These are phyloP conservation scores for Taphrina populina DNA, from an alignment of 1,139 yeast species.

Conservation along the genomic window DNA sequence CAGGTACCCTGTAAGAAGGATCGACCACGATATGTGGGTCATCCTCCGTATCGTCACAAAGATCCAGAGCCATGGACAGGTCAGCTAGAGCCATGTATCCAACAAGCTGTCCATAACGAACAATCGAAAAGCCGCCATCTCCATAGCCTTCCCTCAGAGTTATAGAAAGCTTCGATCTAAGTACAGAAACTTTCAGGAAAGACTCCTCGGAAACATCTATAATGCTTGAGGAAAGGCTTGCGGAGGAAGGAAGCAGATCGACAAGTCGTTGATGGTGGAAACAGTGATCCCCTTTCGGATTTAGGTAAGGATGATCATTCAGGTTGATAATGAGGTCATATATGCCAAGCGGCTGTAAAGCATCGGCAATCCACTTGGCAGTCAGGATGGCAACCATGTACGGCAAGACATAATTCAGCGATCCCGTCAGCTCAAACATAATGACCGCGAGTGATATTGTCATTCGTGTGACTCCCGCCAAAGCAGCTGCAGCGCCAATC, in stretches of 20 bases:
- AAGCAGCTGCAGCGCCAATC: conserved; percentile 66
- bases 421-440: conserved; percentile 60
- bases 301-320: conserved; percentile 24
- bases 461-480: conserved; percentile 70
- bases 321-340: conserved; percentile 27
- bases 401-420: conserved; percentile 54
- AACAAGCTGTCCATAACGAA: conserved; percentile 18
- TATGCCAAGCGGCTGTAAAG: conserved; percentile 33
- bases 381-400: conserved; percentile 35
- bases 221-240: neutral
- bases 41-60: neutral
- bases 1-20: neutral
- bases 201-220: conserved; percentile 21
- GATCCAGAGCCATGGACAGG: conserved; percentile 28
- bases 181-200: neutral
- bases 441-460: conserved; percentile 57
- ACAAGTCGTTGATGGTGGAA: neutral
- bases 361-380: conserved; percentile 35
- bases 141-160: conserved; percentile 1
- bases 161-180: neutral
- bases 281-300: conserved; percentile 4
- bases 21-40: neutral
- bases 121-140: conserved; percentile 33
- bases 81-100: conserved; percentile 33
- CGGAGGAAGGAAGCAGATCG: conserved; percentile 7